Evolutionary conservation across 108 stramenopile species (phyloP), one percentile per base, ranked within the genome.

Genomic region (Aurantiochytrium sp.): DNA sequence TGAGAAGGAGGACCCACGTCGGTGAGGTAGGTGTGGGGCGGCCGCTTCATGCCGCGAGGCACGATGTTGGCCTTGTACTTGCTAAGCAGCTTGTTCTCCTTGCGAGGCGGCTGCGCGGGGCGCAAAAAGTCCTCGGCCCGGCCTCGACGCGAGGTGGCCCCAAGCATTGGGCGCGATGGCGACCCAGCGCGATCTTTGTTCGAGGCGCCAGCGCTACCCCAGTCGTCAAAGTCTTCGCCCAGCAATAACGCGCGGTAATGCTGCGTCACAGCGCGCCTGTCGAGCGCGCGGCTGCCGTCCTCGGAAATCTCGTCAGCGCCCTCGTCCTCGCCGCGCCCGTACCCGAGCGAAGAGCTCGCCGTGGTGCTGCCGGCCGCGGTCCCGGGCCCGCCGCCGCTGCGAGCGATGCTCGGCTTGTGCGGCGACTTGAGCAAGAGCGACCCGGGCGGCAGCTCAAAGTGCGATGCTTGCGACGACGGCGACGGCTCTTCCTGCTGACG

Each of bases 41-140:
- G 73, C 24, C 73, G 73, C 30, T 81, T 81, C 73, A 81, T 81
- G 12, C 73, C 73, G 21, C 73, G 39, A 3, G 73, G 73, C 6
- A 81, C 73, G 39, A 81, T 81, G 73, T 48, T 81, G 73, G 45
- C 73, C 73, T 81, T 81, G 45, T 81, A 81, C 73, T 81, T 81
- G 73, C 73, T 81, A 6, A 81, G n/a, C 39, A 81, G 3, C 73
- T 41, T 41, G 30, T 81, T 81, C 27, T 41, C 73, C 12, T 22
- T 22, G 10, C 32, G 12, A 30, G 39, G 39, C 17, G 39, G n/a
- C 19, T 48, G 12, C 30, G 73, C 73, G n/a, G 73, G 73, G 27
- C 45, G 73, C 1, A 48, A 24, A 2, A 81, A 48, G 19, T 81
- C 73, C 73, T 41, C 73, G 45, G 73, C 73, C 10, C 45, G 39